phyloP scores from a whole-genome alignment of 1,284 basidiomycete genomes.

The Fomitopsis betulina region DNA sequence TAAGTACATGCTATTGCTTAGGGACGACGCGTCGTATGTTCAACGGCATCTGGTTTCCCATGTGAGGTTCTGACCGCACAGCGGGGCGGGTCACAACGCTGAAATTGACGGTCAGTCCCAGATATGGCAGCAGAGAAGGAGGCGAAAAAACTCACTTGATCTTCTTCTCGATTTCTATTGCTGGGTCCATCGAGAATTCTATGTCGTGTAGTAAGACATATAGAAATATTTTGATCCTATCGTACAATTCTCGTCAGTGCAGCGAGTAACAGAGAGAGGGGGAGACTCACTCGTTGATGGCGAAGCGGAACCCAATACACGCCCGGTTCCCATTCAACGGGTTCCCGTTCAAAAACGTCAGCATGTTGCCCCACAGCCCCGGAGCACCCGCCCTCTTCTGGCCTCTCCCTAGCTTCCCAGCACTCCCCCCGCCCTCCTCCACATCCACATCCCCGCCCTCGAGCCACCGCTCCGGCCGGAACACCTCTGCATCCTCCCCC shows the following conservation, averaged over 20 bases:
- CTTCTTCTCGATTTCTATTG: conserved; percentile 55
- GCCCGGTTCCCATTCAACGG: conserved; percentile 53
- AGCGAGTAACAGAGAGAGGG: background rate
- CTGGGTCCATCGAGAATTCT: conserved; percentile 47
- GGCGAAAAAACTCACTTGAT: conserved; percentile 46
- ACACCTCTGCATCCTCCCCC: conserved; percentile 64
- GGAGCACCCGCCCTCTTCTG: conserved; percentile 36
- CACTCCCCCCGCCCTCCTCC: conserved; percentile 26
- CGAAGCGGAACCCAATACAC: conserved; percentile 72
- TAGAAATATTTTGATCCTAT: conserved; percentile 59
- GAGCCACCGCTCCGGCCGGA: conserved; percentile 62
- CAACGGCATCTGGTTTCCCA: conserved; percentile 55
- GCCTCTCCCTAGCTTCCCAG: conserved; percentile 15
- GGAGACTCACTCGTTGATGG: conserved; percentile 57
- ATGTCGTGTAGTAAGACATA: conserved; percentile 54
- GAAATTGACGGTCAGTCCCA: conserved; percentile 4
- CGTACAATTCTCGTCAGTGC: background rate
- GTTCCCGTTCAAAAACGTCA: conserved; percentile 62
- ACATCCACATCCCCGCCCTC: conserved; percentile 14
- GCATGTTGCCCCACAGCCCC: conserved; percentile 57
- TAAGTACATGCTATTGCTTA: background rate
- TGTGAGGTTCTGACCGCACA: conserved; percentile 43
- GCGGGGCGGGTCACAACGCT: conserved; percentile 54
- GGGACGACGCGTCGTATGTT: conserved; percentile 30
- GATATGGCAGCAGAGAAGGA: conserved; percentile 2